Conservation (phyloP, 805 yeast genomes). For the Wickerhamia fluorescens region DNA sequence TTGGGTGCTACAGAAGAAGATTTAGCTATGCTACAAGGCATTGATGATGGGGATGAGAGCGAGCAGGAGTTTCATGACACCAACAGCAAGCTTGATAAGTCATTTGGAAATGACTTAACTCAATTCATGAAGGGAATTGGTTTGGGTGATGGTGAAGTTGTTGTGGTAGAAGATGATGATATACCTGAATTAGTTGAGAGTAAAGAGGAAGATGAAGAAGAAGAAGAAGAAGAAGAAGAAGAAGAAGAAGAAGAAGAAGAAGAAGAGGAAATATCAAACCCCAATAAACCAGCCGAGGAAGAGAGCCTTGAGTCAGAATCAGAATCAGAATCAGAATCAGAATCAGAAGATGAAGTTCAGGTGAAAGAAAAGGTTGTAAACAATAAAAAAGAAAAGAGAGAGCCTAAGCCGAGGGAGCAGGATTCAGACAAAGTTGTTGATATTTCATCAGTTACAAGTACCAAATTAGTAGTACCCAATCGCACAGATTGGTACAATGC, state of each 20-base stretch:
- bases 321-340: constrained; percentile 8
- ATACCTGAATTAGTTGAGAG: constrained; percentile 7
- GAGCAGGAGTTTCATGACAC: constrained; percentile 43
- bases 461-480: constrained; percentile 52
- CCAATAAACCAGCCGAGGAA: constrained; percentile 13
- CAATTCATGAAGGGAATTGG: constrained; percentile 66
- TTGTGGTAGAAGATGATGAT: constrained; percentile 19
- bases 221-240: constrained; percentile 9
- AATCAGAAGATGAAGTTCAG: constrained; percentile 9
- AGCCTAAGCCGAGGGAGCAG: too few relatives aligned
- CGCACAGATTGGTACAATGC: constrained; percentile 72
- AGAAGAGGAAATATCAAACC: constrained; percentile 15
- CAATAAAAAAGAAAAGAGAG: constrained; percentile 6
- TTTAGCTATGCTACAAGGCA: constrained; percentile 50
- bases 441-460: constrained; percentile 46
- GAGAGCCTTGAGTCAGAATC: constrained; percentile 7
- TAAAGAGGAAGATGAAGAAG: constrained; percentile 9
- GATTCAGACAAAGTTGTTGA: constrained; percentile 24
- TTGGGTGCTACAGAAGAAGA: constrained; percentile 88
- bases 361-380: constrained; percentile 6
- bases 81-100: constrained; percentile 32
- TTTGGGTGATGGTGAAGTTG: constrained; percentile 32
- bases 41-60: constrained; percentile 45
- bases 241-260: constrained; percentile 32
- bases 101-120: constrained; percentile 47